Evolutionary conservation across 176 grass and related monocot genomes (phyloP).

Genomic region (Ananas comosus): DNA sequence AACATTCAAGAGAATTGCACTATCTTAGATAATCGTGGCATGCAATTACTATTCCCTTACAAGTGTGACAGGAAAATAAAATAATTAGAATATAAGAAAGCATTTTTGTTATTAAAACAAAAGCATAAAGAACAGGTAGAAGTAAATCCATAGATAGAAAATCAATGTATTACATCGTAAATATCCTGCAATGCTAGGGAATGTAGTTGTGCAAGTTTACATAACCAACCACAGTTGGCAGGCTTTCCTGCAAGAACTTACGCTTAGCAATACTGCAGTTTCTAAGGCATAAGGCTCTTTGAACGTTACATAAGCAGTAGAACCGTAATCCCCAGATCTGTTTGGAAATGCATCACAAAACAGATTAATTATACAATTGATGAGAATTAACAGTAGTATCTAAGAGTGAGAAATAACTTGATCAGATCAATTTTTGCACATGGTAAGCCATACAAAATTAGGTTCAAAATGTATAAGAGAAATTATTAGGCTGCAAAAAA

Average conservation of each 20-base stretch:
- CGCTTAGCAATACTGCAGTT: constrained; percentile 89
- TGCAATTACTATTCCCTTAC: no score
- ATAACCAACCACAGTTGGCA: not conserved
- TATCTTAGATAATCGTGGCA: no score
- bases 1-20: no score
- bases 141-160: no score
- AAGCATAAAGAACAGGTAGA: no score
- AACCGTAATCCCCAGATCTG: constrained; percentile 71
- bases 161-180: not conserved
- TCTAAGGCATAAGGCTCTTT: constrained; percentile 78
- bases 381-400: not conserved
- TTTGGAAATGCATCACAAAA: constrained; percentile 24
- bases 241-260: constrained; percentile 28
- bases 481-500: no score
- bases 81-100: no score
- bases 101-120: no score
- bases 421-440: not conserved
- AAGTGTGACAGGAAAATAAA: no score
- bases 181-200: not conserved
- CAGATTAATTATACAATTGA: constrained; percentile 4
- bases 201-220: not conserved
- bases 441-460: no score
- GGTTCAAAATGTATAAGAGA: no score
- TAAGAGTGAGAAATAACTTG: not conserved
- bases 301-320: constrained; percentile 96